Evolutionary conservation across 164 flowering plant species (phyloP).

Genomic region (Chimonanthus praecox): DNA sequence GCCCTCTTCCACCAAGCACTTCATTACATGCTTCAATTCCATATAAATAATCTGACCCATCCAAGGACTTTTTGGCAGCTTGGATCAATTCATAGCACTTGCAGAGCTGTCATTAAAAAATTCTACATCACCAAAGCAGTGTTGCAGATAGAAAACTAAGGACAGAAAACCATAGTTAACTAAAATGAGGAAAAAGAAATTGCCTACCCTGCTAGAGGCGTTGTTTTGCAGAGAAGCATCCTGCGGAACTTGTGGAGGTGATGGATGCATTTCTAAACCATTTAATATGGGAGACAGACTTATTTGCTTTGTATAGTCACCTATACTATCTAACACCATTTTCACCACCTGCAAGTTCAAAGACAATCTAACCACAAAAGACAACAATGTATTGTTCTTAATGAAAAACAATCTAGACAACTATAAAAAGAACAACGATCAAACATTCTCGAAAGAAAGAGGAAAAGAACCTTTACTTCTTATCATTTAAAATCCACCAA

Average conservation of each 20-base stretch:
- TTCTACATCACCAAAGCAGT: not conserved
- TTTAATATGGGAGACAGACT: conserved; percentile 37
- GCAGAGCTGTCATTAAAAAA: conserved; percentile 2
- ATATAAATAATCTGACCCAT: conserved; percentile 37
- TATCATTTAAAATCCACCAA: too few species aligned
- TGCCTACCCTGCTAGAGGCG: conserved; percentile 34
- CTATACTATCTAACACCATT: conserved; percentile 43
- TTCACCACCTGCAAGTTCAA: conserved; percentile 40
- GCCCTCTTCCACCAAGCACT: conserved; percentile 62
- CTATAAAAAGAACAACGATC: too few species aligned
- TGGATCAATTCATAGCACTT: conserved; percentile 58
- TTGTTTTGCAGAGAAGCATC: conserved; percentile 21
- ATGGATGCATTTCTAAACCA: conserved; percentile 26
- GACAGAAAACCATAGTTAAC: not conserved
- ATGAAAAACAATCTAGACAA: too few species aligned
- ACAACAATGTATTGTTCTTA: too few species aligned
- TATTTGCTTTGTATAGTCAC: conserved; percentile 49
- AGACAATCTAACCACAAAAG: not conserved
- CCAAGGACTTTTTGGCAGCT: conserved; percentile 55
- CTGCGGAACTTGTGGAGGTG: conserved; percentile 17
- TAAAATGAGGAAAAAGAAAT: not conserved
- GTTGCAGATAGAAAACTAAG: not conserved
- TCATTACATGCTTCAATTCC: conserved; percentile 93
- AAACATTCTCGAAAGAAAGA: too few species aligned
- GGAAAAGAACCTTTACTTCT: too few species aligned